These are phyloP conservation scores for Coemansia guatemalensis DNA, from an alignment of 192 early-diverging fungal species.

Conservation along the genomic window DNA sequence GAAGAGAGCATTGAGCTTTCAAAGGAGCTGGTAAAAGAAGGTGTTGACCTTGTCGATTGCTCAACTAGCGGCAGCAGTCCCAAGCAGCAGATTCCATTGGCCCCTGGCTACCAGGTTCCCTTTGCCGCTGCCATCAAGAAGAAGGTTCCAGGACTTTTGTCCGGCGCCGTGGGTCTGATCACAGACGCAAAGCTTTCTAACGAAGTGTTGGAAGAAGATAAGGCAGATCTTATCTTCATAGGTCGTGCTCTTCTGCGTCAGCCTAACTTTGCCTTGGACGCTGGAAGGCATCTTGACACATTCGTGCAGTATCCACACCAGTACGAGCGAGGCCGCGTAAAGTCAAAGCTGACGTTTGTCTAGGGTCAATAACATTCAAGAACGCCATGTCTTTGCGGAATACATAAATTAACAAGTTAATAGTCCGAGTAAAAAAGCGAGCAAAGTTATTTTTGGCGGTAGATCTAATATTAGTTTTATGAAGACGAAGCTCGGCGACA, in stretches of 20 bases:
- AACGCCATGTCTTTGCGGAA: background rate
- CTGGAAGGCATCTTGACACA: constrained; percentile 65
- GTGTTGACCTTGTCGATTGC: constrained; percentile 86
- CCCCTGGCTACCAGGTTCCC: constrained; percentile 66
- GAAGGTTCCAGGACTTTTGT: constrained; percentile 56
- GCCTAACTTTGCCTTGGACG: constrained; percentile 65
- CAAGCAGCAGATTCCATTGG: constrained; percentile 52
- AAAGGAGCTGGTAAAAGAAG: constrained; percentile 56
- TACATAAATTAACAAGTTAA: too few species aligned
- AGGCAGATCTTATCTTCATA: constrained; percentile 75
- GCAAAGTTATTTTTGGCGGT: background rate
- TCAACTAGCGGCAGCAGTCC: constrained; percentile 75
- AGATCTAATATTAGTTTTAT: too few species aligned
- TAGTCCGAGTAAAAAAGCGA: too few species aligned
- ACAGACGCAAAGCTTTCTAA: constrained; percentile 66
- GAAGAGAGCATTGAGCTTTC: constrained; percentile 72
- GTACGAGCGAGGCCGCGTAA: constrained; percentile 56
- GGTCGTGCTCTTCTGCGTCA: constrained; percentile 72
- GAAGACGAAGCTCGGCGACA: too few species aligned
- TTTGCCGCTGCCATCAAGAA: constrained; percentile 65
- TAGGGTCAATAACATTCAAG: background rate
- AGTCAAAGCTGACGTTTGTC: constrained; percentile 28
- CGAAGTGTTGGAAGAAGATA: constrained; percentile 57
- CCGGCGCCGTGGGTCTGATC: constrained; percentile 74
- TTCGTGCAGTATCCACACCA: constrained; percentile 64